Base-by-base conservation (phyloP, 148 eudicot species). In the Silene uniflora region DNA sequence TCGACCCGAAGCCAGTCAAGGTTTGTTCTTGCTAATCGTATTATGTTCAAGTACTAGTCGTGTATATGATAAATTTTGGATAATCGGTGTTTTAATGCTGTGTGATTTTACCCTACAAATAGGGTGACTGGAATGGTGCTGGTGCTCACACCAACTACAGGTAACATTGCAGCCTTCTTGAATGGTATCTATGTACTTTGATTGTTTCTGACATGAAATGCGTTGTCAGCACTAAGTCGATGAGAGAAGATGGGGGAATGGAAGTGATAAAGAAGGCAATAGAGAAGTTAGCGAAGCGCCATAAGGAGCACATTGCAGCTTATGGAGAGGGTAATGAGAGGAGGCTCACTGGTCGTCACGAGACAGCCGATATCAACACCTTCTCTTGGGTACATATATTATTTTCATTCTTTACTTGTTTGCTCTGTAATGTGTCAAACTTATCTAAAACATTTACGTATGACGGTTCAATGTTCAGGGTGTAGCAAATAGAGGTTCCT, bases 81-180 rank as follows among this genome's bases (percentile, higher is more conserved):
- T 58, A 13, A 7, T 19, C 10, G 19, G 63, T 60, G 10, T 68
- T 68, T 32, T 69, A n/a, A 35, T 32, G 16, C 42, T 49, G 39
- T 62, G 46, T 56, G 47, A 19, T 70, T 10, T 25, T 55, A 11
- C 32, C 44, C 63, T 0, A 75, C 69, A 44, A 67, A 49, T 75
- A 84, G 87, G 92, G 92, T 75, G 93, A 89, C 73, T 89, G 90
- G 90, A 89, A 89, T 46, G 92, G 92, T 5, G 92, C 92, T 39
- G 90, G 92, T 79, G 93, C 93, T 69, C 93, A 89, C 85, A 79
- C 85, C n/a, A 89, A 89, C 81, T 89, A 85, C 81, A 89, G 91
- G 88, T 84, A 78, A 73, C 7, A 11, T 14, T 35, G 27, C 14
- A 5, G 11, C 46, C 11, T 29, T 29, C 32, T 29, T 29, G 32